A percentile compares a stretch with the other conserved stretches of the same genome.
Evolutionary conservation across 1,139 yeast genomes (phyloP).

Genomic region (Zygosaccharomyces sapae): DNA sequence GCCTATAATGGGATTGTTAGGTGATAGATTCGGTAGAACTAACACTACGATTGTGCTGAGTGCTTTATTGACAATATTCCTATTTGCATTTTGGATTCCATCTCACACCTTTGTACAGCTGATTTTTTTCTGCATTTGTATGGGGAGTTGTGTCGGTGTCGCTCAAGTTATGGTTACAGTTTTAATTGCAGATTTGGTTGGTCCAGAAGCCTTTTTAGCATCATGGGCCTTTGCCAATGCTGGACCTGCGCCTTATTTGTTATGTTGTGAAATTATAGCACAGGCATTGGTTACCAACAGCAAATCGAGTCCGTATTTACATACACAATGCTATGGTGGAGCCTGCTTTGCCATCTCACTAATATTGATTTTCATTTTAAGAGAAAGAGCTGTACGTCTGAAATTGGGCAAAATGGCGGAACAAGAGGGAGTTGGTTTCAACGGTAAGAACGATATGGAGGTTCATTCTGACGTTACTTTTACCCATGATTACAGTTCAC

Average conservation of each 20-base stretch:
- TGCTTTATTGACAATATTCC: constrained; percentile 8
- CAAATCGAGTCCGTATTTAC: constrained; percentile 46
- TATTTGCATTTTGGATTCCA: constrained; percentile 17
- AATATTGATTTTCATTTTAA: constrained; percentile 35
- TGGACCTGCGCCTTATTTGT: constrained; percentile 42
- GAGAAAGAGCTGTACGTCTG: constrained; percentile 42
- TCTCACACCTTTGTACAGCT: constrained; percentile 35
- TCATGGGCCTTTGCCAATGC: constrained; percentile 59
- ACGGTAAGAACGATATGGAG: constrained; percentile 17
- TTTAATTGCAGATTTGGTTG: constrained; percentile 52
- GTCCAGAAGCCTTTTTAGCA: constrained; percentile 47
- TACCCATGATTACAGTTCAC: constrained; percentile 16
- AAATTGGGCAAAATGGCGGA: constrained; percentile 19
- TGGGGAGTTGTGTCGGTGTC: constrained; percentile 58
- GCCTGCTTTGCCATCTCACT: constrained; percentile 42
- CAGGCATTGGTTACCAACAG: constrained; percentile 40
- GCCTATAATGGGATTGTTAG: constrained; percentile 53
- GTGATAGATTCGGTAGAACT: constrained; percentile 55
- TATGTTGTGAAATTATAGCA: constrained; percentile 52
- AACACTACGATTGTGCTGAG: constrained; percentile 42
- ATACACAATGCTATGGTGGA: constrained; percentile 61
- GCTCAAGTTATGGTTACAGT: constrained; percentile 62
- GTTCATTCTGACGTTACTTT: constrained; percentile 9
- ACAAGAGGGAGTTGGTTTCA: constrained; percentile 13
- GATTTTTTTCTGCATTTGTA: constrained; percentile 49